phyloP scores from a whole-genome alignment of 2,329 filamentous ascomycete genomes.

The Diaporthe ilicicola region DNA sequence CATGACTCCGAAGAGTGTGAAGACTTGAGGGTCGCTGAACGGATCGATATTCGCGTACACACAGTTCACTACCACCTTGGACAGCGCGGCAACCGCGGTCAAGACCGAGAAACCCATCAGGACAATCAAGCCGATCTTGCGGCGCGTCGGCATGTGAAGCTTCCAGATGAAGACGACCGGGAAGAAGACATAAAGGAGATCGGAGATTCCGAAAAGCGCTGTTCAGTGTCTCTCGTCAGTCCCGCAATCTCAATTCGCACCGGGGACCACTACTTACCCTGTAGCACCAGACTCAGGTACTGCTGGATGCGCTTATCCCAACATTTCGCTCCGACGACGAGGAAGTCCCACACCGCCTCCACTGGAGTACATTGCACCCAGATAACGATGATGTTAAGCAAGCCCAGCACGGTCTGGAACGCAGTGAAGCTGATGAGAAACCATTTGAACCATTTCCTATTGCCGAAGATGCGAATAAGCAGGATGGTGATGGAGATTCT shows the following conservation, averaged over 20 bases:
- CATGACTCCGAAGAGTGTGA: background rate
- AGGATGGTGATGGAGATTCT: background rate
- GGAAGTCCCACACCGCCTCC: background rate
- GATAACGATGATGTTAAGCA: background rate
- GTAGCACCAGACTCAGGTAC: background rate
- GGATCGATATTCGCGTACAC: background rate
- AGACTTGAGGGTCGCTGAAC: background rate
- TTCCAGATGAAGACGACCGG: slow-evolving; percentile 35
- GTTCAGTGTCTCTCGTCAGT: background rate
- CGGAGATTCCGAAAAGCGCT: slow-evolving; percentile 24
- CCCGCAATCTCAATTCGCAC: background rate
- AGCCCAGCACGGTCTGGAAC: background rate
- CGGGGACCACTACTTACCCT: background rate
- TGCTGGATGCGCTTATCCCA: background rate
- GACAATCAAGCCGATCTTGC: slow-evolving; percentile 18
- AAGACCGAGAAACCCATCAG: slow-evolving; percentile 30
- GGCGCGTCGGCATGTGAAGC: slow-evolving; percentile 33
- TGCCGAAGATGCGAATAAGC: background rate
- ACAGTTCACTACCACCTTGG: background rate
- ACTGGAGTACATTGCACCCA: background rate
- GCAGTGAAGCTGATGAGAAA: background rate
- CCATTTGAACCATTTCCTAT: background rate
- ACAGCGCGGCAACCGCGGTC: slow-evolving; percentile 13
- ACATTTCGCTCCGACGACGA: background rate
- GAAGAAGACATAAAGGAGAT: slow-evolving; percentile 34